phyloP scores from a whole-genome alignment of 805 yeast species.

The Saccharomycodes ludwigii region DNA sequence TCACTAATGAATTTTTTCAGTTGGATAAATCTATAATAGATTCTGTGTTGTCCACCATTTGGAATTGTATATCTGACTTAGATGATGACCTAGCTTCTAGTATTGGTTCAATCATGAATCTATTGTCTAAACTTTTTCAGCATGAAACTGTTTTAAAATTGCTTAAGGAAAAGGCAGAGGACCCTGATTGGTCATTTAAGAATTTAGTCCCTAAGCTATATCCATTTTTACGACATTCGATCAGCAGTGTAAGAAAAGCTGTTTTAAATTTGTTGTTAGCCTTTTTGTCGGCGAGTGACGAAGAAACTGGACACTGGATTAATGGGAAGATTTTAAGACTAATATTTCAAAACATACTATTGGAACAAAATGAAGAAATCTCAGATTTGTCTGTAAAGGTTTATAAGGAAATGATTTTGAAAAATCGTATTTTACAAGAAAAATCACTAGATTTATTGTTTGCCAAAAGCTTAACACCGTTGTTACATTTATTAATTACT shows the following conservation, averaged over 20 bases:
- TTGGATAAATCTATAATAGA: conserved; percentile 38
- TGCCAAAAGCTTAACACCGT: conserved; percentile 43
- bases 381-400: conserved; percentile 49
- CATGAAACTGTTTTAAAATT: conserved; percentile 64
- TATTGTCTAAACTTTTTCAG: conserved; percentile 76
- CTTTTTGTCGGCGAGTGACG: conserved; percentile 49
- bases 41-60: conserved; percentile 52
- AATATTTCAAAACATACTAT: conserved; percentile 72
- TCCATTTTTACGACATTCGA: conserved; percentile 90
- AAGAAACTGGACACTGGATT: conserved; percentile 55
- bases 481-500: conserved; percentile 64
- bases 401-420: conserved; percentile 42
- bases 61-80: conserved; percentile 77
- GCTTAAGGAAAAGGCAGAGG: conserved; percentile 51
- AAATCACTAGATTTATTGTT: conserved; percentile 40
- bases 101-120: conserved; percentile 91
- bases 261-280: conserved; percentile 72
- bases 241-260: conserved; percentile 79
- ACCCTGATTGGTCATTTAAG: conserved; percentile 49
- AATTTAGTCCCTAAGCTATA: conserved; percentile 78
- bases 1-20: conserved; percentile 75
- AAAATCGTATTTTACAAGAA: conserved; percentile 22
- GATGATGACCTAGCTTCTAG: conserved; percentile 91
- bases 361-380: conserved; percentile 78
- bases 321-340: conserved; percentile 62